phyloP scores from a whole-genome alignment of 2,329 filamentous ascomycete genomes.

The Ascochyta pisi region DNA sequence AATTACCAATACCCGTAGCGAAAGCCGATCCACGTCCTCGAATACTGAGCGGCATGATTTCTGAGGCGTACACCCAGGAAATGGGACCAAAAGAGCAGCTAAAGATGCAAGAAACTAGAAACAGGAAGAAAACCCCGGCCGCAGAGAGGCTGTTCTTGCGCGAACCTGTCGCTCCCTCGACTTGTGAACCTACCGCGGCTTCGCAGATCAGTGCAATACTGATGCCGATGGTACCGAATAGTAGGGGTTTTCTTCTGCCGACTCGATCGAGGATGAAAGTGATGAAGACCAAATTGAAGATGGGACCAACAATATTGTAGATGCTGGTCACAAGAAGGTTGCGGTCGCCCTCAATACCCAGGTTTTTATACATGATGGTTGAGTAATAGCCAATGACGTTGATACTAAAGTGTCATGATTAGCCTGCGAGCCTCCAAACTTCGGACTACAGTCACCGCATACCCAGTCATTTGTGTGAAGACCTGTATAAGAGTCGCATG shows the following conservation, averaged over 20 bases:
- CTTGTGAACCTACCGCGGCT: constrained; percentile 58
- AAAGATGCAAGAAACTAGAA: constrained; percentile 53
- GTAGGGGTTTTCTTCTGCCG: constrained; percentile 58
- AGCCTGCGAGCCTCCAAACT: constrained; percentile 1
- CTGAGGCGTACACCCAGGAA: constrained; percentile 70
- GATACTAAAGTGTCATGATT: constrained; percentile 34
- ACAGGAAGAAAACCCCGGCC: constrained; percentile 70
- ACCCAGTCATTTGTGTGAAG: constrained; percentile 70
- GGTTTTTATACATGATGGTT: constrained; percentile 63
- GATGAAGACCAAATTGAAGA: constrained; percentile 67
- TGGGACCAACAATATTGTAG: constrained; percentile 66
- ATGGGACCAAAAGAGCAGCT: constrained; percentile 44
- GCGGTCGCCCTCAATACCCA: constrained; percentile 63
- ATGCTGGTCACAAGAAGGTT: constrained; percentile 65
- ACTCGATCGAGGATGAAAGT: constrained; percentile 63
- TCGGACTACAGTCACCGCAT: constrained; percentile 9
- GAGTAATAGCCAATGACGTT: constrained; percentile 70
- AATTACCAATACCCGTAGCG: constrained; percentile 65
- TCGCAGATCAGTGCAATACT: constrained; percentile 66
- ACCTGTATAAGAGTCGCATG: constrained; percentile 69
- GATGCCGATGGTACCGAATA: constrained; percentile 62
- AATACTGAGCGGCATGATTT: constrained; percentile 70
- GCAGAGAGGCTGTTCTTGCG: constrained; percentile 59
- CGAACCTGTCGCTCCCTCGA: constrained; percentile 38
- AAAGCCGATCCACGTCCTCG: constrained; percentile 66